Evolutionary conservation across 768 basidiomycete species (phyloP), one percentile per base, ranked within the genome.

Genomic region (Tephrocybe sp.): DNA sequence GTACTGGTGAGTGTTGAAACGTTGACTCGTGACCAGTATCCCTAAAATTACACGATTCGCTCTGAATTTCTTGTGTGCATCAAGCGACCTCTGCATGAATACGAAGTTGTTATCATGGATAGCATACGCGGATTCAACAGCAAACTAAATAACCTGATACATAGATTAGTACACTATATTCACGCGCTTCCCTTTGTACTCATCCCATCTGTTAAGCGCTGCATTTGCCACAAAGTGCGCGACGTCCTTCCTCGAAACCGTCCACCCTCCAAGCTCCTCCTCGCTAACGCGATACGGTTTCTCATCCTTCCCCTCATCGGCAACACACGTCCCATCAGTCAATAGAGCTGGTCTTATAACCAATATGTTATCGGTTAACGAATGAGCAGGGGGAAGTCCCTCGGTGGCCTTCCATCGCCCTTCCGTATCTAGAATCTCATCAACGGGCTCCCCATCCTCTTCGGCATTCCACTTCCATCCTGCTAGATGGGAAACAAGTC

Each of bases 181-280:
- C 5, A 82, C 66, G 15, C 69, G 59, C 60, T 80, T 81, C 18
- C 78, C 76, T 52, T 71, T 64, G 69, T 71, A 83, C 44, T 79
- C 68, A 6, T 71, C 60, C 86, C 86, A 84, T 16, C 73, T 60
- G 42, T 67, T 65, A 18, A 72, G 34, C 16, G 75, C 56, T 0
- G 64, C 70, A 40, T 84, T 76, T 3, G 73, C 77, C 12, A 87
- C 58, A 63, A 87, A 87, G 67, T 87, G 83, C 0, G 79, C 82
- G 1, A 84, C 81, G 59, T 88, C 86, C 56, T 69, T 72, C 58
- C 85, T 73, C 30, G 84, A 83, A 3, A 88, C 60, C n/a, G 75
- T 76, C 59, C 73, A 87, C 3, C 68, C 69, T 2, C 63, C 61
- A 9, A 79, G 9, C n/a, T 80, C 73, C 15, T 61, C 67, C 26